Evolutionary conservation across 192 early-diverging fungal genomes (phyloP).

Genomic region (Coemansia aciculifera): DNA sequence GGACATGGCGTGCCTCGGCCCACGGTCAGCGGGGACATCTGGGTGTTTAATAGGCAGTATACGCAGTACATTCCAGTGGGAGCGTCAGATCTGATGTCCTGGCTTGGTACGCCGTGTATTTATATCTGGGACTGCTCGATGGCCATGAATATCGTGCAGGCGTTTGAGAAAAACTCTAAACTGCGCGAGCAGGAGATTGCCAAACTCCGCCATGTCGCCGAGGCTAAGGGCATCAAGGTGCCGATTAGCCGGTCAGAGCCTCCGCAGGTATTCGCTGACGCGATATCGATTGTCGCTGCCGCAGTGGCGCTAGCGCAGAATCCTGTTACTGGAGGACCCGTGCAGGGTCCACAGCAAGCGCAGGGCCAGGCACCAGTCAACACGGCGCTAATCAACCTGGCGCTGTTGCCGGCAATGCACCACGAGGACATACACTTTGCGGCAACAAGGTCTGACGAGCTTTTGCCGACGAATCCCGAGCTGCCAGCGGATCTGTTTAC

Average conservation of each 20-base stretch:
- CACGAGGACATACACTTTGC: constrained; percentile 92
- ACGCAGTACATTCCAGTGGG: constrained; percentile 98
- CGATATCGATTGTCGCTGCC: constrained; percentile 22
- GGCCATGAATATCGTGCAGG: constrained; percentile 86
- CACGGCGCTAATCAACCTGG: constrained; percentile 44
- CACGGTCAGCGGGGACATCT: constrained; percentile 91
- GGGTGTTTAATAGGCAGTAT: constrained; percentile 98
- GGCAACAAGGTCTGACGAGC: constrained; percentile 81
- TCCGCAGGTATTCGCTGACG: not conserved
- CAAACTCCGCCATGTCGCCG: constrained; percentile 41
- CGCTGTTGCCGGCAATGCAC: constrained; percentile 40
- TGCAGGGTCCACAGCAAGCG: constrained; percentile 11
- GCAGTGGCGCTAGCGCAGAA: constrained; percentile 22
- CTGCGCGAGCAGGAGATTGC: constrained; percentile 75
- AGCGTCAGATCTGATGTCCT: constrained; percentile 86
- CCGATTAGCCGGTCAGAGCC: constrained; percentile 20
- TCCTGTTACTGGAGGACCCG: not conserved
- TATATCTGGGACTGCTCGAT: constrained; percentile 97
- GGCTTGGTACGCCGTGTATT: constrained; percentile 93
- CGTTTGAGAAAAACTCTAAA: constrained; percentile 87
- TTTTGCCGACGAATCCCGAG: constrained; percentile 89
- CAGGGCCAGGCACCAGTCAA: constrained; percentile 29
- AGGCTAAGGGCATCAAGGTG: constrained; percentile 36
- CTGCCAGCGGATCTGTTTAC: constrained; percentile 97
- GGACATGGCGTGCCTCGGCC: constrained; percentile 98